Evolutionary conservation across 148 eudicot species (phyloP).

Genomic region (Chenopodium album): DNA sequence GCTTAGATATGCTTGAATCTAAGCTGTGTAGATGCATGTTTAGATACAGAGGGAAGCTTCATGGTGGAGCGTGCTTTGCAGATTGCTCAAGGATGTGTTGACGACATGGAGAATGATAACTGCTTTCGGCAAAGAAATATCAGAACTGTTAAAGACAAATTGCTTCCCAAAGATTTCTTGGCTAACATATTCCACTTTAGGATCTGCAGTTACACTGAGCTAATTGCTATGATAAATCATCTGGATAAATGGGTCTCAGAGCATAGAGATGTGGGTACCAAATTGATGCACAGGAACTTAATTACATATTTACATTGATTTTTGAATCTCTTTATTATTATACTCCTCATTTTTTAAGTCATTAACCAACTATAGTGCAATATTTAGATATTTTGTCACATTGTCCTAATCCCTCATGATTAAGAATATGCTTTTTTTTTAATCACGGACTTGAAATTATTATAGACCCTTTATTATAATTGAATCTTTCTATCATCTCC

Average conservation of each 20-base stretch:
- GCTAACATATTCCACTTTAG: conserved; percentile 81
- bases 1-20: conserved; percentile 22
- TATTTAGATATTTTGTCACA: neutral
- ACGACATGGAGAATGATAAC: conserved; percentile 56
- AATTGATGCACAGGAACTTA: neutral
- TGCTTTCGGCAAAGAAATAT: conserved; percentile 37
- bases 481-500: too few species aligned
- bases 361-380: neutral
- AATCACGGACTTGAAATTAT: too few species aligned
- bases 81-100: conserved; percentile 83
- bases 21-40: conserved; percentile 29
- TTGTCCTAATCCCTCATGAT: neutral
- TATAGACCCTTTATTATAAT: too few species aligned
- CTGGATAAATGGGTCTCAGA: conserved; percentile 78
- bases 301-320: neutral
- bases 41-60: conserved; percentile 98
- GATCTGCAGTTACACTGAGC: conserved; percentile 92
- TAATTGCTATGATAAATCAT: conserved; percentile 76
- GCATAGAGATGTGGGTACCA: conserved; percentile 72
- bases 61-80: conserved; percentile 96
- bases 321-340: neutral
- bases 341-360: too few species aligned
- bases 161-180: conserved; percentile 67
- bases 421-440: neutral
- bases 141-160: conserved; percentile 34